Conservation (phyloP, 768 basidiomycete genomes). For the Fistulinella prunicolor region DNA sequence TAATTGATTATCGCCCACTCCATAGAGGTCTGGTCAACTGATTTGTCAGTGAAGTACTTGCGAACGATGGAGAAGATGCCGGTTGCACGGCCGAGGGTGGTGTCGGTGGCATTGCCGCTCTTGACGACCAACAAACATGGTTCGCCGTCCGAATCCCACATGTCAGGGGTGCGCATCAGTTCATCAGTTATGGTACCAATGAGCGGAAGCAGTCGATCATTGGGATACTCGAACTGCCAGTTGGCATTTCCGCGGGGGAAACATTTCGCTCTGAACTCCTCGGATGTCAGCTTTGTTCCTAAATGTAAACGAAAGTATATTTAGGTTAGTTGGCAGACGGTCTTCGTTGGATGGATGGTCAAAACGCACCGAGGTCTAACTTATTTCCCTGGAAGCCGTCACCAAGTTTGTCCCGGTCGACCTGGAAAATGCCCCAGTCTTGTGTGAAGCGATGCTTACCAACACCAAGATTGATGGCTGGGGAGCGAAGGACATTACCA, state of each 20-base stretch:
- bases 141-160: constrained; percentile 27
- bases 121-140: background rate
- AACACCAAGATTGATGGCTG: constrained; percentile 24
- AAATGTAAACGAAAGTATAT: background rate
- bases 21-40: background rate
- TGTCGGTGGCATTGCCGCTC: constrained; percentile 23
- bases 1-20: background rate
- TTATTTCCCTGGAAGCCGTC: background rate
- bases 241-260: background rate
- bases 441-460: constrained; percentile 27
- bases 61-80: constrained; percentile 35
- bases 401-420: background rate
- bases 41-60: constrained; percentile 23
- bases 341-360: background rate
- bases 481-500: constrained; percentile 30
- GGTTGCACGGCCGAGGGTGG: constrained; percentile 36
- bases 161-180: constrained; percentile 31
- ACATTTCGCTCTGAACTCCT: background rate
- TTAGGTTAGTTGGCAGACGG: background rate
- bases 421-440: constrained; percentile 37
- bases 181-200: constrained; percentile 19
- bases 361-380: background rate
- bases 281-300: background rate
- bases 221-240: background rate
- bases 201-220: background rate